These are phyloP conservation scores for Ceratocystis alfenasii DNA, from an alignment of 2,329 filamentous ascomycete genomes.

Conservation along the genomic window DNA sequence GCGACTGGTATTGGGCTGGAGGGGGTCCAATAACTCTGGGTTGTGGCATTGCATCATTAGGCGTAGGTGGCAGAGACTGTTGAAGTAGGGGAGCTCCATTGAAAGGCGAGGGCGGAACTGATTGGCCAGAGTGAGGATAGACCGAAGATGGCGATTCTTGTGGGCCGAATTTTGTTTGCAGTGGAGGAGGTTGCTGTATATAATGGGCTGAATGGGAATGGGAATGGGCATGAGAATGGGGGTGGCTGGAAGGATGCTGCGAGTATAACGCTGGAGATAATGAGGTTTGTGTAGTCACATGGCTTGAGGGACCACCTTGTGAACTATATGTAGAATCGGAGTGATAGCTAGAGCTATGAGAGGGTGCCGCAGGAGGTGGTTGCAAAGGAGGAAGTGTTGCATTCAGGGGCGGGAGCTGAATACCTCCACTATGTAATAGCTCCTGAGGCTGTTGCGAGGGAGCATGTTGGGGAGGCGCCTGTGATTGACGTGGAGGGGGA, in stretches of 20 bases:
- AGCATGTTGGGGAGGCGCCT: conserved; percentile 20
- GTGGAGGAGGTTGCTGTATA: conserved; percentile 13
- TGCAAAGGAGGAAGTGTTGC: conserved; percentile 5
- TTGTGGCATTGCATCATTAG: conserved; percentile 3
- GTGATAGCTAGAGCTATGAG: conserved; percentile 18
- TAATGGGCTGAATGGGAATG: conserved; percentile 14
- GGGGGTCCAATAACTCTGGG: conserved; percentile 1
- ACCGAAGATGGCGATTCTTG: not conserved
- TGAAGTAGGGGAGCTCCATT: not conserved
- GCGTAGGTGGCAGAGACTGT: conserved; percentile 2
- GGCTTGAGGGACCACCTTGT: not conserved
- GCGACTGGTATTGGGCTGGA: conserved; percentile 12
- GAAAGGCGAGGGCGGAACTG: conserved; percentile 13
- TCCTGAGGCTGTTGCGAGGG: not conserved
- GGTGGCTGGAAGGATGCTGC: not conserved
- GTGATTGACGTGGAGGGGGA: conserved; percentile 7
- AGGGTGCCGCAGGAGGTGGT: conserved; percentile 18
- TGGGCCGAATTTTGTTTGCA: conserved; percentile 13
- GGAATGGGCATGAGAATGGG: not conserved
- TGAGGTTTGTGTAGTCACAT: not conserved
- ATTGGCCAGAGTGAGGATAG: conserved; percentile 3
- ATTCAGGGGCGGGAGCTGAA: conserved; percentile 12
- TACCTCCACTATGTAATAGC: not conserved
- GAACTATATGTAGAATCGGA: conserved; percentile 12
- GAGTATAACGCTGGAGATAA: not conserved